These are phyloP conservation scores for Colletotrichum kahawae DNA, from an alignment of 2,329 filamentous ascomycete genomes.

Conservation along the genomic window DNA sequence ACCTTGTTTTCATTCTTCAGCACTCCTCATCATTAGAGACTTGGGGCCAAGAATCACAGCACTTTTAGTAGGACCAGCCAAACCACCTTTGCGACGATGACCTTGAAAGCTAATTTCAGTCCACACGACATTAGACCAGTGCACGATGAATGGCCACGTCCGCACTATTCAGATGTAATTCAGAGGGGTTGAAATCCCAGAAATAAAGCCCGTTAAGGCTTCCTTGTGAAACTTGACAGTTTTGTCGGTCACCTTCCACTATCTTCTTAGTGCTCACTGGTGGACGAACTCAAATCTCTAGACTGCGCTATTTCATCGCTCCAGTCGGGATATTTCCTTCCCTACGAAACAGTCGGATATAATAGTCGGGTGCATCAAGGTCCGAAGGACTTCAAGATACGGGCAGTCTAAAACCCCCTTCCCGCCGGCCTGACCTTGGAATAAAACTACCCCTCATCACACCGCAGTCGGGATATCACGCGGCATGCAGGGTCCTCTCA, in stretches of 20 bases:
- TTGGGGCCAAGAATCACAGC: background rate
- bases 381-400: background rate
- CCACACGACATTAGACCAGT: background rate
- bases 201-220: background rate
- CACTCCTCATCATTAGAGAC: background rate
- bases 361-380: background rate
- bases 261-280: background rate
- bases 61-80: background rate
- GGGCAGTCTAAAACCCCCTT: background rate
- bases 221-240: background rate
- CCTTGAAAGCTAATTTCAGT: background rate
- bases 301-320: background rate
- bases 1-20: background rate
- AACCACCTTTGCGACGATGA: background rate
- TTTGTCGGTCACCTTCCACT: accelerated
- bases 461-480: background rate
- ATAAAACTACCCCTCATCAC: background rate
- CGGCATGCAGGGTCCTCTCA: background rate
- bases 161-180: background rate
- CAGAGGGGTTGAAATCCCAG: background rate
- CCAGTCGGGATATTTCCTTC: background rate
- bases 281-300: background rate
- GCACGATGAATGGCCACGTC: background rate
- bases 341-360: background rate
- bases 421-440: background rate